Percentiles rank a stretch among this genome's conserved stretches.
phyloP scores from a whole-genome alignment of 2,329 filamentous ascomycete genomes.

The Curvularia hawaiiensis region DNA sequence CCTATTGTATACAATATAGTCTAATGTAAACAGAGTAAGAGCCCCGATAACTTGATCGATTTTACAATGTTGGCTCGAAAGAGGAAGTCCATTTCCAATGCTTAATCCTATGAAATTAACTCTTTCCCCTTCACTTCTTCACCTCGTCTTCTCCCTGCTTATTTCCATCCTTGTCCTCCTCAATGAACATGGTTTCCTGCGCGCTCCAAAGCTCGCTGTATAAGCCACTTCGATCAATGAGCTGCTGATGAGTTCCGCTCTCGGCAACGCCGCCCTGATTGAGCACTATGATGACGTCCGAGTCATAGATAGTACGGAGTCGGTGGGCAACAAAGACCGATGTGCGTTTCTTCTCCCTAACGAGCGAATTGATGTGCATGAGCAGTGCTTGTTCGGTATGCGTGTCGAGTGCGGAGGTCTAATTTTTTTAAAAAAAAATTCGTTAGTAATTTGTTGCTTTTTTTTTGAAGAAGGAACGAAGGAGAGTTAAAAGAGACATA shows the following conservation, averaged over 20 bases:
- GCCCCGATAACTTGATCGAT: not conserved
- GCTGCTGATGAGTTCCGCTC: slow-evolving; percentile 81
- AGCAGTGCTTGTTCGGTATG: slow-evolving; percentile 91
- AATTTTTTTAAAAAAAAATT: not conserved
- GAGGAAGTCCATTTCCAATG: not conserved
- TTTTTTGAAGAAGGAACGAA: not conserved
- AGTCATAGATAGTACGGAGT: slow-evolving; percentile 90
- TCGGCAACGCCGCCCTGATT: slow-evolving; percentile 85
- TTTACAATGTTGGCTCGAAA: not conserved
- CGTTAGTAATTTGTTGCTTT: slow-evolving; percentile 7
- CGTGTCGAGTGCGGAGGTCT: slow-evolving; percentile 87
- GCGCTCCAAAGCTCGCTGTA: slow-evolving; percentile 90
- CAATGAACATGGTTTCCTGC: slow-evolving; percentile 45
- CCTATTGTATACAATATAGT: too few relatives aligned
- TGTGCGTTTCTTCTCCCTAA: slow-evolving; percentile 85
- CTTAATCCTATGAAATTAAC: not conserved
- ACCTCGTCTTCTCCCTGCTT: slow-evolving; percentile 1
- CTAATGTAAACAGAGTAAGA: too few relatives aligned
- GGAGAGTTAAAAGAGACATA: too few relatives aligned
- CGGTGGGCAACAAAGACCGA: slow-evolving; percentile 96
- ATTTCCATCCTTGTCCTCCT: slow-evolving; percentile 14
- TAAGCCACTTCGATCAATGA: slow-evolving; percentile 78
- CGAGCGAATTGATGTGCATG: slow-evolving; percentile 88
- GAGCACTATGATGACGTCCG: slow-evolving; percentile 88
- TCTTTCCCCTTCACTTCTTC: not conserved